Evolutionary conservation across 2,329 filamentous ascomycete species (phyloP).

Genomic region (Aspergillus sp.): DNA sequence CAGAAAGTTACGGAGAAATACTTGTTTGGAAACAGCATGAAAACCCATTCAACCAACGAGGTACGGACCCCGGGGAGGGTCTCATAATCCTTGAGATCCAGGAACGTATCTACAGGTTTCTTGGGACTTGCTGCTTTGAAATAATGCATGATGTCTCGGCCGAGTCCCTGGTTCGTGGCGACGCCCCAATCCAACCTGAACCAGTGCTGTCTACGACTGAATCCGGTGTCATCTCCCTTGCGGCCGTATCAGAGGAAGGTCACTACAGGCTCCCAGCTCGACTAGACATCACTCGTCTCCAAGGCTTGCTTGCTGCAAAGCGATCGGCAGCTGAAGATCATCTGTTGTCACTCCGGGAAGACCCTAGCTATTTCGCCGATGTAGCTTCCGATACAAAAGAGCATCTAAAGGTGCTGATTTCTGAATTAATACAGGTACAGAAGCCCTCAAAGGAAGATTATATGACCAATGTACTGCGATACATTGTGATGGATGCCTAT

Average conservation of each 20-base stretch:
- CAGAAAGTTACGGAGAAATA: constrained; percentile 33
- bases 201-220: constrained; percentile 15
- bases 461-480: too few species aligned
- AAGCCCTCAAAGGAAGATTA: too few species aligned
- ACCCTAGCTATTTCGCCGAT: constrained; percentile 53
- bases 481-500: too few species aligned
- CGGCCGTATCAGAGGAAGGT: constrained; percentile 43
- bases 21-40: constrained; percentile 31
- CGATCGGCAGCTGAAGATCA: constrained; percentile 48
- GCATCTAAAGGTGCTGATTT: constrained; percentile 28
- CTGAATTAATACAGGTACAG: too few species aligned
- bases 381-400: constrained; percentile 36
- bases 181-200: constrained; percentile 32
- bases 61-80: constrained; percentile 42
- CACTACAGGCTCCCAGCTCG: constrained; percentile 49
- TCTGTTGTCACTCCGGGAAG: constrained; percentile 53
- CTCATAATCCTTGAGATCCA: constrained; percentile 51
- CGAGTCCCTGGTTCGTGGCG: constrained; percentile 17
- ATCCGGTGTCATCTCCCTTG: constrained; percentile 30
- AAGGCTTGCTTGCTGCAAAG: constrained; percentile 29
- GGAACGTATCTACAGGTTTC: constrained; percentile 43
- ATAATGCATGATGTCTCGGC: constrained; percentile 48
- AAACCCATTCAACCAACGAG: constrained; percentile 32
- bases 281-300: constrained; percentile 44
- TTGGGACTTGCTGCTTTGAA: constrained; percentile 42